Base-by-base conservation (phyloP, 1,284 basidiomycete genomes). In the Irpex rosettiformis region DNA sequence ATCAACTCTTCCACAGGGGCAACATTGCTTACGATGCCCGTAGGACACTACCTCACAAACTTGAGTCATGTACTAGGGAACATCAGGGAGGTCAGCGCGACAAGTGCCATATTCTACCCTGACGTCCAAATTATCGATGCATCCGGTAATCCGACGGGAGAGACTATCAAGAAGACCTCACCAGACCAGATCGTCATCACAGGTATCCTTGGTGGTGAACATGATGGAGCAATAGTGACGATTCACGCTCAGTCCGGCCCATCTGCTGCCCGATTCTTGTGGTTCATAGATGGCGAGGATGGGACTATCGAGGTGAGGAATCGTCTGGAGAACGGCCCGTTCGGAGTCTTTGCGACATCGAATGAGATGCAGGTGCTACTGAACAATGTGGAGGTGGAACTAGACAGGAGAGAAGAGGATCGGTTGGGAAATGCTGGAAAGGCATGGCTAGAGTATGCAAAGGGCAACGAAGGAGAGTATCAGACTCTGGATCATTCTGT, bases 201-300 rank as follows among this genome's bases (percentile, higher is more conserved):
- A 13, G 72, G 73, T 1, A 48, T 62, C 1, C 63, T 75, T 27
- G 56, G 62, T 1, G 55, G 59, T 5, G 25, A 43, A 40, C 47
- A 33, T 13, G 43, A 53, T 10, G 58, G 42, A n/a, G 55, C 28
- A 8, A 52, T 57, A 6, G 21, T 28, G 22, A 60, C 16, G 28
- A 51, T 57, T 10, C 42, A 47, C 29, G 25, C 29, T 53, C 60
- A 72, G 71, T 2, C 18, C 28, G 30, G 62, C 42, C 3, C 51
- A 30, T 21, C 55, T 54, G 25, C 48, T 29, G 48, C 11, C 28
- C 52, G 48, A 11, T 66, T 73, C 22, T 11, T 66, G 1, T 75
- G 73, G 73, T 61, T 67, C 49, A 73, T 76, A 28, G 69, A 75
- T 42, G 73, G 74, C 18, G 74, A 75, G 33, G 68, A 72, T 0